Evolutionary conservation across 2,329 filamentous ascomycete genomes (phyloP).

Genomic region (Colletotrichum plurivorum): DNA sequence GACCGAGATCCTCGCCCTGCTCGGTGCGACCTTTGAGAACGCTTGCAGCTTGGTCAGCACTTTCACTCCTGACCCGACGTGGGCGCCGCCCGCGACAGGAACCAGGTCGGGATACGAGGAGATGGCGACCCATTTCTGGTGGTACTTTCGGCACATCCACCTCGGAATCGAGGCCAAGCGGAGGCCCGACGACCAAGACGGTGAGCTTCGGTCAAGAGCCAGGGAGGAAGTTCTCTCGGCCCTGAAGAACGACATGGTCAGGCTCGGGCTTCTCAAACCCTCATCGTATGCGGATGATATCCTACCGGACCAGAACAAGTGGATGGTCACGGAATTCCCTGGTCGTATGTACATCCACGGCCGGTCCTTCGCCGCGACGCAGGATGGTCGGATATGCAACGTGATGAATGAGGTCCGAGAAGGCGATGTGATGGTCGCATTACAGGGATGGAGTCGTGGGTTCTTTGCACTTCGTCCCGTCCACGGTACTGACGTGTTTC

Average conservation of each 20-base stretch:
- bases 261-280: neutral
- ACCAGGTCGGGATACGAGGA: neutral
- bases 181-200: neutral
- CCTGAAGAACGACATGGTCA: neutral
- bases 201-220: neutral
- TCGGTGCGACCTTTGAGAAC: neutral
- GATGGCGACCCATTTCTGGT: neutral
- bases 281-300: neutral
- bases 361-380: neutral
- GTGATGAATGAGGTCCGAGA: neutral
- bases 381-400: neutral
- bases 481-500: neutral
- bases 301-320: neutral
- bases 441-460: neutral
- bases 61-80: neutral
- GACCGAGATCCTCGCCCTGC: neutral
- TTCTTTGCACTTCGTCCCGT: constrained; percentile 4
- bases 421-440: neutral
- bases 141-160: neutral
- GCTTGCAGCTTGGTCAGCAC: neutral
- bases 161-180: neutral
- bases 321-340: neutral
- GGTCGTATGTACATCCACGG: neutral
- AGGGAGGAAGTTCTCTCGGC: neutral
- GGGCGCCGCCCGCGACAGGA: neutral